Base-by-base conservation (phyloP, 73 alveolate species). In the Paramecium biaurelia region DNA sequence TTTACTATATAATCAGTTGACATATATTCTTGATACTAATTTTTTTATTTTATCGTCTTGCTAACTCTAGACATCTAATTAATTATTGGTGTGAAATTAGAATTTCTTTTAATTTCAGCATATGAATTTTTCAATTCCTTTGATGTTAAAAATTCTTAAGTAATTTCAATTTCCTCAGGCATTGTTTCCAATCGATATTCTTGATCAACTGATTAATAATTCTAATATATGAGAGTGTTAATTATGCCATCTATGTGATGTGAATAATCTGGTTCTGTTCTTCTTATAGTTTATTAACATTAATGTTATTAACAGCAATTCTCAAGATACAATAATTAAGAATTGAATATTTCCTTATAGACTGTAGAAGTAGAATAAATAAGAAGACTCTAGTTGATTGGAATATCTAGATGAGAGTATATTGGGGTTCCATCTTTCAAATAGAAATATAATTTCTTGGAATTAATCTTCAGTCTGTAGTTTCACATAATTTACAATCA, bases 371-470 rank as follows among this genome's bases (percentile, higher is more conserved):
- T 74, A 2, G 87, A 74, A 38, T 35, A 74, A 12, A 74, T 74
- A 21, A 74, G 32, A 3, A 74, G 20, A 24, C 87, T 74, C 47
- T 74, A 28, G 4, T 74, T 18, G 14, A 21, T 10, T 21, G 87
- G 87, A 32, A 74, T 74, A 24, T 74, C 87, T n/a, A 74, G 87
- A 74, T 74, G 87, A 11, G 67, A 35, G 23, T 74, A 74, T 38
- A 74, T 15, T 23, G 87, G 87, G 10, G 57, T 74, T 74, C 87
- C 87, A 74, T 74, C 87, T 35, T 74, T 74, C 32, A 74, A 43
- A 43, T 35, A 74, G 67, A 74, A 74, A 38, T 74, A 74, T 74
- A 74, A 35, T 74, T 74, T 74, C 37, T 32, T 74, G 59, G 63
- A 21, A 74, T 74, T 74, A 0, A 74, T 28, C 58, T 74, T 74